A percentile compares a stretch with the other conserved stretches of the same genome.
phyloP scores from a whole-genome alignment of 345 rosid species.

The Excoecaria cochinchinensis region DNA sequence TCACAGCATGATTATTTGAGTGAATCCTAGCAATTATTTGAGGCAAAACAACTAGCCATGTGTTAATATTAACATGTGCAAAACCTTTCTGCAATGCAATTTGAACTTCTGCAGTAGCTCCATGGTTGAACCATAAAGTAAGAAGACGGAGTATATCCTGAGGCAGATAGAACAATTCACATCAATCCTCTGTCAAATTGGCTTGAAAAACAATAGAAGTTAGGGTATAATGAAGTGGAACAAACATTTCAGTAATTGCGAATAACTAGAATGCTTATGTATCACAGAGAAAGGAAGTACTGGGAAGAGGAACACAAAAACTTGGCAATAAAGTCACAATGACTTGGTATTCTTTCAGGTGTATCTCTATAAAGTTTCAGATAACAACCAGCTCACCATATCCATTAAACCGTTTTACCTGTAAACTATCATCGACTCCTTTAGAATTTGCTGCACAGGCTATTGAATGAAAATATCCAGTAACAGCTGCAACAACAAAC shows the following conservation, averaged over 20 bases:
- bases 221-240: not conserved
- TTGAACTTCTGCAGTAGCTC: conserved; percentile 90
- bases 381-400: not conserved
- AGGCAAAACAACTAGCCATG: conserved; percentile 97
- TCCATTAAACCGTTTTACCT: conserved; percentile 47
- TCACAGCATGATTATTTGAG: conserved; percentile 89
- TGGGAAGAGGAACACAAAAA: not conserved
- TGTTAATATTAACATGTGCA: conserved; percentile 81
- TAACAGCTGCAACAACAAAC: conserved; percentile 90
- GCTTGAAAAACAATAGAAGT: not conserved
- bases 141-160: conserved; percentile 99
- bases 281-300: not conserved
- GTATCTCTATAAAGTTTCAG: not conserved
- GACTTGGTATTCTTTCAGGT: not conserved
- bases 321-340: not conserved
- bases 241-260: not conserved
- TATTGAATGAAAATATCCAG: conserved; percentile 96
- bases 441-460: conserved; percentile 89
- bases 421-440: conserved; percentile 98
- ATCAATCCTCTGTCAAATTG: not conserved
- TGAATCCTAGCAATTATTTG: conserved; percentile 99
- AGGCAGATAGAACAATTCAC: conserved; percentile 23
- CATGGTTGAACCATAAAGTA: conserved; percentile 98
- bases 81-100: conserved; percentile 81
- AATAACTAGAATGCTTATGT: not conserved